phyloP scores from a whole-genome alignment of 371 early-diverging fungal species.

The Apophysomyces variabilis region DNA sequence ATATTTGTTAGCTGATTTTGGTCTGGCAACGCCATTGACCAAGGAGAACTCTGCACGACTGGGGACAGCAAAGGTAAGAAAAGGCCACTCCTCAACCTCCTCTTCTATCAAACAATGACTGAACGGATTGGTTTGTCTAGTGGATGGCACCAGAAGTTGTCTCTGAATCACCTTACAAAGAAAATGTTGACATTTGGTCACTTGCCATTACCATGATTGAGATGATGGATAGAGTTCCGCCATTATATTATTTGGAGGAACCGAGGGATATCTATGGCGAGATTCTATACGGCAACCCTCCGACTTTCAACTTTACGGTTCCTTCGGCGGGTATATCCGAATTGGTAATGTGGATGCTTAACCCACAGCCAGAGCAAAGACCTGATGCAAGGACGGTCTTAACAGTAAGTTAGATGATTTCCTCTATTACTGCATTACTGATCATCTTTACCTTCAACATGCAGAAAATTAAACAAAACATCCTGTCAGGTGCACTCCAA shows the following conservation, averaged over 20 bases:
- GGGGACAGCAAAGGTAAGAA: constrained; percentile 51
- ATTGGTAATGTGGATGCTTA: constrained; percentile 47
- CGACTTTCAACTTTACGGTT: constrained; percentile 43
- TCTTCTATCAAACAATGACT: no score
- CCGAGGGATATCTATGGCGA: constrained; percentile 49
- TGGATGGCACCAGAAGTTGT: constrained; percentile 64
- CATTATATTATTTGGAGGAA: constrained; percentile 50
- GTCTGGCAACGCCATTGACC: constrained; percentile 47
- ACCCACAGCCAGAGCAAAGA: constrained; percentile 36
- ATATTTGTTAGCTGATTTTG: constrained; percentile 47
- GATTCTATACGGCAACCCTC: constrained; percentile 46
- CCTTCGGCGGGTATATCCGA: constrained; percentile 41
- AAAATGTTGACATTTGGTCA: constrained; percentile 57
- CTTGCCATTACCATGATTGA: constrained; percentile 58
- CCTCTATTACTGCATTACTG: constrained; percentile 1
- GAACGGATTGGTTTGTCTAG: constrained; percentile 12
- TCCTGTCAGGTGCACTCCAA: constrained; percentile 32
- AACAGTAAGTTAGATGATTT: constrained; percentile 25
- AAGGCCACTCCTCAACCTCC: not conserved
- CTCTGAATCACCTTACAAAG: constrained; percentile 41
- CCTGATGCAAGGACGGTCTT: constrained; percentile 45
- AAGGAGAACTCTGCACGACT: constrained; percentile 36
- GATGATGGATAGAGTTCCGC: constrained; percentile 62
- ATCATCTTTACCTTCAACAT: not conserved
- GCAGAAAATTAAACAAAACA: constrained; percentile 35